Percentiles rank a stretch among this genome's conserved stretches.
phyloP scores from a whole-genome alignment of 2,329 filamentous ascomycete species.

The Monosporascus sp. region DNA sequence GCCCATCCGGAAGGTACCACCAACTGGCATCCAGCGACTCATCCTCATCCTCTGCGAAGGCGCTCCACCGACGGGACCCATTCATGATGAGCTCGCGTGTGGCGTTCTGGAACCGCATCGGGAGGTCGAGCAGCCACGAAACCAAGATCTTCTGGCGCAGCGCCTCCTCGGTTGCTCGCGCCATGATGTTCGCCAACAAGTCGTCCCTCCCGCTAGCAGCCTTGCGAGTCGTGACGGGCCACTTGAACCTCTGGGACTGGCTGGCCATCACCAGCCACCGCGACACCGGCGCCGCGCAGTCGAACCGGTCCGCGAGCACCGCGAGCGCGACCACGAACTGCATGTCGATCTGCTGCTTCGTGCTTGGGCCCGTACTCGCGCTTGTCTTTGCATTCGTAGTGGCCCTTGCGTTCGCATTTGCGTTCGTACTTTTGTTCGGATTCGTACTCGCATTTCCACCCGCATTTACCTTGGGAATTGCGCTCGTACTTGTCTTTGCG shows the following conservation, averaged over 20 bases:
- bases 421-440: constrained; percentile 2
- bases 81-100: constrained; percentile 62
- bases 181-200: constrained; percentile 25
- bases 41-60: constrained; percentile 28
- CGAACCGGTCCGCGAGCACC: constrained; percentile 69
- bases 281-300: constrained; percentile 53
- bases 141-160: constrained; percentile 66
- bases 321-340: constrained; percentile 62
- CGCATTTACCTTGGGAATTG: neutral
- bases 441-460: too few species aligned
- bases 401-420: constrained; percentile 12
- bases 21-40: constrained; percentile 42
- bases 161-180: constrained; percentile 54
- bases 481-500: constrained; percentile 16
- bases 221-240: constrained; percentile 42
- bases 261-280: constrained; percentile 39
- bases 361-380: neutral
- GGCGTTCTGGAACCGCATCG: constrained; percentile 53
- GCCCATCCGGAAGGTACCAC: constrained; percentile 66
- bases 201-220: constrained; percentile 33
- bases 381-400: neutral
- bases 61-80: constrained; percentile 56
- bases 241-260: constrained; percentile 46
- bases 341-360: constrained; percentile 42
- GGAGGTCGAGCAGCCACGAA: constrained; percentile 59